These are phyloP conservation scores for Clavispora fructus DNA, from an alignment of 805 yeast genomes.

Conservation along the genomic window DNA sequence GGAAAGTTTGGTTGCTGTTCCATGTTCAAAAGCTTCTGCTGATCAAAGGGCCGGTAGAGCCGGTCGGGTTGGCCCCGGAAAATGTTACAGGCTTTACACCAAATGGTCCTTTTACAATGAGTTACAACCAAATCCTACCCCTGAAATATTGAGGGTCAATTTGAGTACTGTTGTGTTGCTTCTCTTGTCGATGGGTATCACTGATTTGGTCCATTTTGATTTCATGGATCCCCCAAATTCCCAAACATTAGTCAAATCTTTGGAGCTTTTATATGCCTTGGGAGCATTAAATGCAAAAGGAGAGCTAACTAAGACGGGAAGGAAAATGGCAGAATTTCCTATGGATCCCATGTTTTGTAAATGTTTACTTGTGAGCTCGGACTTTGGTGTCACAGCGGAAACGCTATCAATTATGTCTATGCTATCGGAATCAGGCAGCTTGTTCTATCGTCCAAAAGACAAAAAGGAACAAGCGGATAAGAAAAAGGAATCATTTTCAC, in stretches of 20 bases:
- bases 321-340: constrained; percentile 88
- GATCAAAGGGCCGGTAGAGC: constrained; percentile 46
- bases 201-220: constrained; percentile 76
- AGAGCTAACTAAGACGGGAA: constrained; percentile 67
- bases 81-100: constrained; percentile 73
- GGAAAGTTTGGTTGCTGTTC: constrained; percentile 43
- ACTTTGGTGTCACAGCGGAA: constrained; percentile 58
- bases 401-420: constrained; percentile 73
- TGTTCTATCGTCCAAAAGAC: constrained; percentile 68
- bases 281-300: constrained; percentile 86
- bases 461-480: constrained; percentile 62
- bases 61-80: constrained; percentile 44
- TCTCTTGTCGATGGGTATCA: constrained; percentile 77
- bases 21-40: constrained; percentile 42
- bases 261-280: constrained; percentile 76
- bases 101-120: constrained; percentile 77
- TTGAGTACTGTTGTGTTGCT: constrained; percentile 70
- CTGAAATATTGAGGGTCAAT: constrained; percentile 88
- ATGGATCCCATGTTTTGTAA: constrained; percentile 87
- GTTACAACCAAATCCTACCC: constrained; percentile 72
- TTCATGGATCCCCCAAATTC: constrained; percentile 88
- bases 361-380: constrained; percentile 59
- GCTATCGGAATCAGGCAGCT: constrained; percentile 71
- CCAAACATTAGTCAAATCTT: constrained; percentile 64
- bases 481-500: constrained; percentile 51